Evolutionary conservation across 2,329 filamentous ascomycete species (phyloP).

Genomic region (Harringtonia lauricola): DNA sequence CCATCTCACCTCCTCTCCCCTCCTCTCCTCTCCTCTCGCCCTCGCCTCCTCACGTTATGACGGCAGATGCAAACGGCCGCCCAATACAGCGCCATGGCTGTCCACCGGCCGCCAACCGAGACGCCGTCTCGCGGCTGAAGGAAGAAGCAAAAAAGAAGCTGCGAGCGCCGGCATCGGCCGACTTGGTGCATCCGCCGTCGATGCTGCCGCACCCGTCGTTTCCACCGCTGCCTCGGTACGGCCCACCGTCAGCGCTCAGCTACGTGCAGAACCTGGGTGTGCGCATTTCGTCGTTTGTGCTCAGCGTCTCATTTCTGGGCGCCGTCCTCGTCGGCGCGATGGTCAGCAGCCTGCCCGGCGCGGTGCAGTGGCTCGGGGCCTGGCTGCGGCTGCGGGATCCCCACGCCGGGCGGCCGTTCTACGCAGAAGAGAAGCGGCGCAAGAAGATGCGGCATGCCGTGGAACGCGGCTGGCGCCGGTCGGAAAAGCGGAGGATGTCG

Average conservation of each 20-base stretch:
- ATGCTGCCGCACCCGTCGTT: slow-evolving; percentile 72
- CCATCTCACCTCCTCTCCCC: too few relatives aligned
- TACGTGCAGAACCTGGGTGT: slow-evolving; percentile 56
- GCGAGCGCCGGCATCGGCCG: too few relatives aligned
- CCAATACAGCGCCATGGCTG: too few relatives aligned
- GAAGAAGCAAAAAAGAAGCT: too few relatives aligned
- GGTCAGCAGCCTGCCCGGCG: slow-evolving; percentile 50
- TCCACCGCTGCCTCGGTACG: slow-evolving; percentile 73
- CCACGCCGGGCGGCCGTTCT: slow-evolving; percentile 53
- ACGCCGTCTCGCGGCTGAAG: too few relatives aligned
- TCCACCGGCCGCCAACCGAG: too few relatives aligned
- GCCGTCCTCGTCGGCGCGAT: slow-evolving; percentile 66
- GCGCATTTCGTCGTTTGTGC: slow-evolving; percentile 55
- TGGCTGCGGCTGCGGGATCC: slow-evolving; percentile 49
- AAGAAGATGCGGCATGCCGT: slow-evolving; percentile 43
- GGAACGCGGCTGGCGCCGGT: slow-evolving; percentile 50
- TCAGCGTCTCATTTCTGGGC: slow-evolving; percentile 67
- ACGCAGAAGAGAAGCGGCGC: slow-evolving; percentile 58
- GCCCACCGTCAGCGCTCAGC: slow-evolving; percentile 56
- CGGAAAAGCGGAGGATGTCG: slow-evolving; percentile 17
- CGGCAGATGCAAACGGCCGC: too few relatives aligned
- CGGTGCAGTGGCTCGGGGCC: slow-evolving; percentile 36
- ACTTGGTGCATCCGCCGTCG: slow-evolving; percentile 30
- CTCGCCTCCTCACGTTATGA: too few relatives aligned
- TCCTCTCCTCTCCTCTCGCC: too few relatives aligned